A percentile compares a stretch with the other conserved stretches of the same genome.
phyloP scores from a whole-genome alignment of 768 basidiomycete species.

The Dentipellis fragilis region DNA sequence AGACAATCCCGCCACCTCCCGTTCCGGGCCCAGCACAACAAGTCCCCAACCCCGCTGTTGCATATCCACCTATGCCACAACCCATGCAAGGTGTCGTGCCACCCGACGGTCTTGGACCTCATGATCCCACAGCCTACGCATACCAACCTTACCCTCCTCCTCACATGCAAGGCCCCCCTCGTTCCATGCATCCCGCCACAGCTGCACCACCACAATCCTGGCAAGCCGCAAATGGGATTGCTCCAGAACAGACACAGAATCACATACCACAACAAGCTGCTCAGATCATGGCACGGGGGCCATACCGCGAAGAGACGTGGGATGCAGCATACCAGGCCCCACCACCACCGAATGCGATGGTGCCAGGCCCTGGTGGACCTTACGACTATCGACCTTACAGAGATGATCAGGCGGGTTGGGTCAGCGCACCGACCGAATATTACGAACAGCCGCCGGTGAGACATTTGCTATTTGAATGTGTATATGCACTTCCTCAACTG shows the following conservation, averaged over 20 bases:
- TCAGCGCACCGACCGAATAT: constrained; percentile 36
- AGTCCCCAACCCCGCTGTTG: constrained; percentile 8
- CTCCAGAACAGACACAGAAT: constrained; percentile 56
- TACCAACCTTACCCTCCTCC: constrained; percentile 28
- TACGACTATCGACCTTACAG: constrained; percentile 39
- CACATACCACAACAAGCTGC: constrained; percentile 29
- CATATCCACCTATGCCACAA: constrained; percentile 4
- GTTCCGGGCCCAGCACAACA: constrained; percentile 9
- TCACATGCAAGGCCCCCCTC: constrained; percentile 26
- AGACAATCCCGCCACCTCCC: constrained; percentile 12
- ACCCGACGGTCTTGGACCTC: constrained; percentile 14
- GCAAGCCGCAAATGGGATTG: constrained; percentile 51
- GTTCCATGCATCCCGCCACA: constrained; percentile 35
- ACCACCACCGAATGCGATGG: constrained; percentile 31
- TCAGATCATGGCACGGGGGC: constrained; percentile 14
- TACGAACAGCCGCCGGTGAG: constrained; percentile 38
- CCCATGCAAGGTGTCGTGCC: constrained; percentile 13
- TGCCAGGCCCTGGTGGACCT: constrained; percentile 30
- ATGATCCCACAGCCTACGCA: constrained; percentile 14
- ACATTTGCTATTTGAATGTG: no score
- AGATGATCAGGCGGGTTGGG: constrained; percentile 39
- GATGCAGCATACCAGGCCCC: constrained; percentile 39
- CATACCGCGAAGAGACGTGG: constrained; percentile 31
- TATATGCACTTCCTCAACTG: no score
- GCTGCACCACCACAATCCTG: constrained; percentile 51